Conservation (phyloP, 257 asterid genomes). For the Penstemon eatonii region DNA sequence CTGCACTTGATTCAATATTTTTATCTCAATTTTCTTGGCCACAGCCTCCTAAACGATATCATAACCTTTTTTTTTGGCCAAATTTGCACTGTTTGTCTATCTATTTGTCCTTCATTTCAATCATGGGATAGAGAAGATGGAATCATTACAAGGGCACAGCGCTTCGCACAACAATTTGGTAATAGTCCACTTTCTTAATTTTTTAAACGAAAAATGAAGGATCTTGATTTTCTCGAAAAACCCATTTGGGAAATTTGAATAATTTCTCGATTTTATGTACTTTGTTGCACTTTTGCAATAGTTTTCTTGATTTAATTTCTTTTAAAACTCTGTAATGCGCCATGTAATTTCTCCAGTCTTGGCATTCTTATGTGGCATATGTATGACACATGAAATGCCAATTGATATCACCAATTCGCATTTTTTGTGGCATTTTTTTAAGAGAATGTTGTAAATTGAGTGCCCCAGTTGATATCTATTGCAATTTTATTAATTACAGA, state of each 20-base stretch:
- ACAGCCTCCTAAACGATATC: background rate
- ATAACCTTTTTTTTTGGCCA: too few relatives aligned
- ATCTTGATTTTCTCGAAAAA: background rate
- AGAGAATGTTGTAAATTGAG: too few relatives aligned
- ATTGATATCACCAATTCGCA: too few relatives aligned
- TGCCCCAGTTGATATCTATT: too few relatives aligned
- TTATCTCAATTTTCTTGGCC: background rate
- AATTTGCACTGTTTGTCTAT: too few relatives aligned
- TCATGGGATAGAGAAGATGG: constrained; percentile 18
- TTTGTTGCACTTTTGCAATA: constrained; percentile 1
- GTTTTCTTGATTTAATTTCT: constrained; percentile 1
- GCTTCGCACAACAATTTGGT: constrained; percentile 40
- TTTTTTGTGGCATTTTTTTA: too few relatives aligned
- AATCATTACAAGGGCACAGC: constrained; percentile 35
- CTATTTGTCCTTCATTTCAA: too few relatives aligned
- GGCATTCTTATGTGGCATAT: too few relatives aligned
- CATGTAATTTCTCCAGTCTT: too few relatives aligned
- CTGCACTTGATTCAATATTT: background rate
- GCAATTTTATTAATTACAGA: too few relatives aligned
- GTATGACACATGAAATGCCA: too few relatives aligned
- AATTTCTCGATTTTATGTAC: background rate
- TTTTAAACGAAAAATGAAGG: background rate
- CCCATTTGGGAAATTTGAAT: background rate
- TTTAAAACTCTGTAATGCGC: background rate
- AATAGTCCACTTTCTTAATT: background rate